phyloP scores from a whole-genome alignment of 257 asterid genomes.

The Coffea eugenioides region DNA sequence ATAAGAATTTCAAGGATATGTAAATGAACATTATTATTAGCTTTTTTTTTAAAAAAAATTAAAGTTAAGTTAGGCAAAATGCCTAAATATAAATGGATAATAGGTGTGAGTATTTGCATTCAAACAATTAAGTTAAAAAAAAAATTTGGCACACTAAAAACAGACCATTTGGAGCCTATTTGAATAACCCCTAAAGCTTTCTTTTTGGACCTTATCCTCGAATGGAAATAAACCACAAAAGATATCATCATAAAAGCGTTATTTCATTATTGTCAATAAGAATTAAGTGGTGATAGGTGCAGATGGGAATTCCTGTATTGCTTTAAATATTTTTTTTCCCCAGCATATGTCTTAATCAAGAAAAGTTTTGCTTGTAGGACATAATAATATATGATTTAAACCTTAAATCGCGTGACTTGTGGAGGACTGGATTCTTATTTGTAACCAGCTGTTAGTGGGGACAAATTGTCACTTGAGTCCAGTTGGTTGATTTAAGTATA shows the following conservation, averaged over 20 bases:
- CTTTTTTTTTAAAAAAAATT: no score
- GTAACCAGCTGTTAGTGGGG: constrained; percentile 82
- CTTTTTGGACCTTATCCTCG: background rate
- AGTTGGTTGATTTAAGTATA: constrained; percentile 23
- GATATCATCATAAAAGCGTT: background rate
- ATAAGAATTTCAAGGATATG: no score
- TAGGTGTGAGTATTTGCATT: no score
- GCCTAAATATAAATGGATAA: no score
- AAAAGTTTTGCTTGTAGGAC: constrained; percentile 29
- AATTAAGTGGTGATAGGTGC: background rate
- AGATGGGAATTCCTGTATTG: no score
- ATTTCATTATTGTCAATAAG: background rate
- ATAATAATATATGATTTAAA: constrained; percentile 25
- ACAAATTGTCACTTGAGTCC: constrained; percentile 35
- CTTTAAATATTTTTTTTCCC: background rate
- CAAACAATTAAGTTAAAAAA: no score
- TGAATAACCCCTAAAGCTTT: no score
- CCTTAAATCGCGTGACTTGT: constrained; percentile 37
- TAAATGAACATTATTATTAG: no score
- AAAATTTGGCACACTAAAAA: no score
- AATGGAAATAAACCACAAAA: background rate
- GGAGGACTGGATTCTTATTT: constrained; percentile 38
- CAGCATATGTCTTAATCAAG: constrained; percentile 32
- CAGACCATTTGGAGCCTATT: no score
- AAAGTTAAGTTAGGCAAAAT: no score